Evolutionary conservation across 805 yeast species (phyloP), one percentile per base, ranked within the genome.

Genomic region (Myxozyma monticola): DNA sequence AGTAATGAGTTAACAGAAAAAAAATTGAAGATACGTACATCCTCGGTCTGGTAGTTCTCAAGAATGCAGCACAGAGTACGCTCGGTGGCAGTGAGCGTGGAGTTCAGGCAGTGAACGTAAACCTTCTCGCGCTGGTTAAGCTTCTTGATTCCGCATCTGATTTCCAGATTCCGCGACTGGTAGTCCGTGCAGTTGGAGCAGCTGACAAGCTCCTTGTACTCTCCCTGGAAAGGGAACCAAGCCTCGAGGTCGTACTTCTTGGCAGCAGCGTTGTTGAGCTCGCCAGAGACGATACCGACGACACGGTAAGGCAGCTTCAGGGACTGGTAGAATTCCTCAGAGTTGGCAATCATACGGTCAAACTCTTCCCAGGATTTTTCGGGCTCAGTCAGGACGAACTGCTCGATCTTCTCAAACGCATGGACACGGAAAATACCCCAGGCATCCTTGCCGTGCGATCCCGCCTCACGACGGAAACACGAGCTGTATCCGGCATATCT

Each of bases 401-500:
- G 99, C 76, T 93, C 99, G 65, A 93, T 88, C 76, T 93, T 93
- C 76, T 93, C 99, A 67, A 93, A 93, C 56, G 95, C 95, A 69
- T 93, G 99, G 52, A 93, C 98, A 75, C 99, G 85, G 83, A 93
- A 93, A 60, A 93, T 89, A 74, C 99, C 99, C 99, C 99, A 93
- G 42, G 99, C 99, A 67, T 93, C 99, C 71, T 91, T 91, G 71
- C 99, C 99, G 66, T 91, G 98, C 60, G 96, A 84, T 62, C 99
- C 99, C 51, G 99, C 99, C 76, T 93, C 99, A 76, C 99, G 87
- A 74, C 99, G 84, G 84, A 93, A 93, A 82, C 99, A 93, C 40
- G 97, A 86, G 31, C 97, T 89, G 77, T 85, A 93, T 65, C 99
- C 99, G 42, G 96, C 99, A 67, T 93, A 93, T 41, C 50, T 51